phyloP scores from a whole-genome alignment of 305 asterid species.

The Ilex paraguariensis region DNA sequence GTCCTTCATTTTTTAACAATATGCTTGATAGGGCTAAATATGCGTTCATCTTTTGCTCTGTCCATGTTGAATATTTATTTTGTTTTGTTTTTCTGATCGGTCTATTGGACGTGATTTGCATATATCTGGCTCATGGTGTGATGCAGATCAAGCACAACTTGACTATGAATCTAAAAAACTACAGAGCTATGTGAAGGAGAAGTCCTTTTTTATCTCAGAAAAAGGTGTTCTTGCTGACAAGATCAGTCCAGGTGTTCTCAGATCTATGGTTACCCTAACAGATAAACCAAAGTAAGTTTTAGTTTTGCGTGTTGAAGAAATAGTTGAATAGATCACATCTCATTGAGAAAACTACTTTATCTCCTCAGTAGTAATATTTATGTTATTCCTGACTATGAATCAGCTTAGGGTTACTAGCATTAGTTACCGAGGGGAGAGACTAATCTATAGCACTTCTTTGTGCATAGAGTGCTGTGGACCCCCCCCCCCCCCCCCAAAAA shows the following conservation, averaged over 20 bases:
- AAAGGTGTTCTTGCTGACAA: slow-evolving; percentile 74
- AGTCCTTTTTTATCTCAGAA: slow-evolving; percentile 64
- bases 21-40: no score
- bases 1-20: no score
- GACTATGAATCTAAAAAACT: slow-evolving; percentile 81
- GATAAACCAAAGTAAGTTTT: slow-evolving; percentile 64
- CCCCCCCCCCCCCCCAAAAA: no score
- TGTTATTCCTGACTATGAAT: no score
- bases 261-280: slow-evolving; percentile 73
- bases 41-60: no score
- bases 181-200: slow-evolving; percentile 83
- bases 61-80: no score
- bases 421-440: no score
- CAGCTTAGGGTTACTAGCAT: no score
- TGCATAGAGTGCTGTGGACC: no score
- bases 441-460: no score
- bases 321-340: background rate
- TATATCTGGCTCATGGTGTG: slow-evolving; percentile 12
- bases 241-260: slow-evolving; percentile 76
- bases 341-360: background rate
- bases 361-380: background rate
- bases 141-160: slow-evolving; percentile 65
- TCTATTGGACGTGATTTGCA: slow-evolving; percentile 14
- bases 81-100: slow-evolving; percentile 9
- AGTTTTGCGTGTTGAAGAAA: background rate